These are phyloP conservation scores for Globisporangium splendens DNA, from an alignment of 352 stramenopile species.

Conservation along the genomic window DNA sequence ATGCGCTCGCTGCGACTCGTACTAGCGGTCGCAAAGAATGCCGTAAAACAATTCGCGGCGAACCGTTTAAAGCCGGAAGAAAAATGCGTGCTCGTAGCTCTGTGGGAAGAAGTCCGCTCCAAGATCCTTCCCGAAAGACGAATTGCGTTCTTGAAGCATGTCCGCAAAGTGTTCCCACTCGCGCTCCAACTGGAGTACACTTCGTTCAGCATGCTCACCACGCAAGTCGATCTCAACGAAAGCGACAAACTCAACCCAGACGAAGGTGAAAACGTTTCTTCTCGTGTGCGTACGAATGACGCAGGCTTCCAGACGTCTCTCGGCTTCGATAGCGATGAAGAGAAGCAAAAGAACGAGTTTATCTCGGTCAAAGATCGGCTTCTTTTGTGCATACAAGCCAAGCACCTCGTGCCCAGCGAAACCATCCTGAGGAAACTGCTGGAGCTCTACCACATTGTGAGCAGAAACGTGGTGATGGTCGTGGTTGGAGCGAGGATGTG, in stretches of 20 bases:
- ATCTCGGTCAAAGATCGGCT: constrained; percentile 26
- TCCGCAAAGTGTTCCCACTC: constrained; percentile 33
- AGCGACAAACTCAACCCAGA: not conserved
- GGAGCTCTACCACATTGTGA: constrained; percentile 54
- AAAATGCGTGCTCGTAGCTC: constrained; percentile 34
- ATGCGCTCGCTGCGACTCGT: constrained; percentile 23
- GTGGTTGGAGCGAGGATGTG: constrained; percentile 42
- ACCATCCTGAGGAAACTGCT: constrained; percentile 53
- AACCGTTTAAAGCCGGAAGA: constrained; percentile 32
- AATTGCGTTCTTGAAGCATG: constrained; percentile 35
- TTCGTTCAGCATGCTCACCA: constrained; percentile 9
- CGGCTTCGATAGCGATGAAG: constrained; percentile 43
- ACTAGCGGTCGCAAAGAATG: constrained; percentile 23
- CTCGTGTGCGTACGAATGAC: not conserved
- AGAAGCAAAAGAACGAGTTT: constrained; percentile 27
- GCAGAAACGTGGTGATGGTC: constrained; percentile 33
- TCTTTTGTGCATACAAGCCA: constrained; percentile 20
- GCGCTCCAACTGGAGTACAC: constrained; percentile 42
- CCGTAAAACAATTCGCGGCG: constrained; percentile 3
- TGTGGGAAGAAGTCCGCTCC: constrained; percentile 47
- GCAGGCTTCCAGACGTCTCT: constrained; percentile 1
- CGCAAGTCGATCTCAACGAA: not conserved
- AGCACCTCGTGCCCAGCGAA: constrained; percentile 29
- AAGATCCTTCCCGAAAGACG: constrained; percentile 38
- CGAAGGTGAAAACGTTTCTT: not conserved